Evolutionary conservation across 352 stramenopile genomes (phyloP), one percentile per base, ranked within the genome.

Genomic region (Phytophthora pluvialis): DNA sequence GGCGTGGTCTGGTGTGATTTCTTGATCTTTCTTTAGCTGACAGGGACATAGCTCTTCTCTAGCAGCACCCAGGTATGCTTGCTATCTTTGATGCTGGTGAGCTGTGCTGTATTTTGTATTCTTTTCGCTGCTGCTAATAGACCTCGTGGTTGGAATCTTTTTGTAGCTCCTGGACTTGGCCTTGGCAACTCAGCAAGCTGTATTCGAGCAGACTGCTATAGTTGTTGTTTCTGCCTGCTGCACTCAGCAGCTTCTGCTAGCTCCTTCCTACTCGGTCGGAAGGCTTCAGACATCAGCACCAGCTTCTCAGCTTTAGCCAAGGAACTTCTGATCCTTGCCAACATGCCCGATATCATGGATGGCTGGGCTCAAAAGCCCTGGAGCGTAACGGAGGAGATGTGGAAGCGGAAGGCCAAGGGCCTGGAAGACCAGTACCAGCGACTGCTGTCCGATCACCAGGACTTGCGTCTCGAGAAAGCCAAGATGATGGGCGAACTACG

Each of bases 301-400:
- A 46, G 28, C 36, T 32, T 51, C 31, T 45, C 38, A 58, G 45
- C 25, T 13, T 51, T 42, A 53, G 1, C 11, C 29, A 49, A 53
- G 16, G 9, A 45, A 1, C 36, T 42, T 21, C 10, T 40, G n/a
- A 21, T 47, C 28, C 36, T 56, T 6, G 21, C 21, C n/a, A 62
- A 16, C 12, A 78, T 87, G 67, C 67, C 74, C 4, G 78, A 87
- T 36, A 69, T 81, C 35, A 80, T 78, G 64, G 77, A 86, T 47
- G 61, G 59, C 40, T 90, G 81, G 81, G 67, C 61, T 13, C 60
- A 81, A 51, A 90, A 88, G 50, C 77, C 81, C 29, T 91, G 82
- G 82, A 89, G 74, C 45, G 80, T 89, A 59, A 88, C 82, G 36
- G 80, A 91, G 50, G 82, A 91, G 54, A 89, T 91, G 70, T 88